Conservation (phyloP, 2,329 filamentous ascomycete genomes). For the Drechslerella stenobrocha region DNA sequence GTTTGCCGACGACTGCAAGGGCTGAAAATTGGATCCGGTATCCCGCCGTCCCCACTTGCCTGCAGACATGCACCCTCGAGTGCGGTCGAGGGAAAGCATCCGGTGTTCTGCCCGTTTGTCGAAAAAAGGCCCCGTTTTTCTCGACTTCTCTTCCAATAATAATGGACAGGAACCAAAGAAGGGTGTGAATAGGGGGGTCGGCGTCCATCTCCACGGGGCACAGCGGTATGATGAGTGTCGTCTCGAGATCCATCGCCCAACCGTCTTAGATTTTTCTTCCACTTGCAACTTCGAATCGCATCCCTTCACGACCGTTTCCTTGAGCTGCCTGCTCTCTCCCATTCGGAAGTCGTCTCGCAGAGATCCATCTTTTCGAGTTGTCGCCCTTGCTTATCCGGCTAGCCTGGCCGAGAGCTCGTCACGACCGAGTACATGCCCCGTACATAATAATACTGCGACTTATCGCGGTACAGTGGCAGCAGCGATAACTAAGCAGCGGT, state of each 20-base stretch:
- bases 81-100: slow-evolving; percentile 19
- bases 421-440: slow-evolving; percentile 1
- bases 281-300: neutral
- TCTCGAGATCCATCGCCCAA: slow-evolving; percentile 43
- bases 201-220: neutral
- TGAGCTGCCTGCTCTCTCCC: too few relatives aligned
- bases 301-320: too few relatives aligned
- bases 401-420: slow-evolving; percentile 2
- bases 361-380: neutral
- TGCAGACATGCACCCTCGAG: slow-evolving; percentile 31
- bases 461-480: slow-evolving; percentile 3
- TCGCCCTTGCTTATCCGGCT: slow-evolving; percentile 4
- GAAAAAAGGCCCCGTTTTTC: neutral
- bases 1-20: neutral
- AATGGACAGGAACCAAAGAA: slow-evolving; percentile 19
- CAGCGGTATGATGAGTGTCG: slow-evolving; percentile 16
- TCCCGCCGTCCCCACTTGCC: slow-evolving; percentile 1
- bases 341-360: slow-evolving; percentile 5
- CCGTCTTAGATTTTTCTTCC: neutral
- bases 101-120: neutral
- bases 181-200: slow-evolving; percentile 39
- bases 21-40: neutral
- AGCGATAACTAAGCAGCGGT: slow-evolving; percentile 5
- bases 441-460: neutral
- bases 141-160: neutral